A percentile compares a stretch with the other conserved stretches of the same genome.
phyloP scores from a whole-genome alignment of 768 basidiomycete species.

The Podaxis pistillaris region DNA sequence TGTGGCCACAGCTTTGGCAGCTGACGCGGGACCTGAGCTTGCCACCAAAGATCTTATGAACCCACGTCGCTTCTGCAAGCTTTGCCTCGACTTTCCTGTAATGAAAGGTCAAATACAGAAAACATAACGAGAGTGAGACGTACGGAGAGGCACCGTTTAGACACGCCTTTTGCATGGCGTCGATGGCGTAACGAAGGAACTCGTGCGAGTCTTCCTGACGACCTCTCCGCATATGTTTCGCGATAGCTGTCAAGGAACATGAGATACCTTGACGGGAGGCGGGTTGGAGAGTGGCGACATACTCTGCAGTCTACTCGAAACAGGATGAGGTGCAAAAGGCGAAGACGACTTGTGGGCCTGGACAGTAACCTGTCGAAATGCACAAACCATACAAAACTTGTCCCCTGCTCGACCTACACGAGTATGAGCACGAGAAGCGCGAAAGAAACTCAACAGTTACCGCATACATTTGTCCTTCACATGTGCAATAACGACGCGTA shows the following conservation, averaged over 20 bases:
- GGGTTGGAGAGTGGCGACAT: conserved; percentile 23
- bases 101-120: conserved; percentile 11
- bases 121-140: conserved; percentile 26
- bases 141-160: conserved; percentile 71
- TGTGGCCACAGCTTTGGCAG: conserved; percentile 76
- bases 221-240: conserved; percentile 87
- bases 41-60: conserved; percentile 94
- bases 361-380: conserved; percentile 53
- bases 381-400: conserved; percentile 82
- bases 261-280: conserved; percentile 7
- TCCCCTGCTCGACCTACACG: conserved; percentile 36
- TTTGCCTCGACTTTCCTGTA: conserved; percentile 67
- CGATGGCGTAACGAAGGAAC: conserved; percentile 92
- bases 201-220: conserved; percentile 98
- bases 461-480: conserved; percentile 60
- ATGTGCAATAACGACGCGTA: conserved; percentile 57
- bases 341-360: conserved; percentile 47
- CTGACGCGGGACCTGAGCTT: conserved; percentile 87
- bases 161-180: conserved; percentile 85
- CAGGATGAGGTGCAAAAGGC: conserved; percentile 60
- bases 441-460: conserved; percentile 10
- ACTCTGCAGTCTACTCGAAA: conserved; percentile 74
- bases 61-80: conserved; percentile 85
- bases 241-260: conserved; percentile 59
- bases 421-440: background rate